Base-by-base conservation (phyloP, 2,329 filamentous ascomycete genomes). In the Penicillium sumatraense region DNA sequence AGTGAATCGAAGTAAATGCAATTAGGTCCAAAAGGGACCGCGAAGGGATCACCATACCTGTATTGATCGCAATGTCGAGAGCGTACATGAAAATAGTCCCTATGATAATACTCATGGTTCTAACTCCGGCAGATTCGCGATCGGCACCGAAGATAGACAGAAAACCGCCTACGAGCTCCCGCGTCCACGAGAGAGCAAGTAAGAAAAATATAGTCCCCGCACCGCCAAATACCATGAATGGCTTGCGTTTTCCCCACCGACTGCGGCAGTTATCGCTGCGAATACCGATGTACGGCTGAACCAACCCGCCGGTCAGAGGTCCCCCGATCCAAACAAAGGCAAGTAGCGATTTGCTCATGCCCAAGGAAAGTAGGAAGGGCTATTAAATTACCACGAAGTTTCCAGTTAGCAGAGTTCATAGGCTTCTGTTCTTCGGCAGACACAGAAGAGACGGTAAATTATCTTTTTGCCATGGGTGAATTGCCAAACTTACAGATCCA, bases 51-150 rank as follows among this genome's bases (percentile, higher is more conserved):
- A 44, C 21, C 56, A 74, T 77, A 89, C 87, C 88, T 53, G 93
- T 95, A 75, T 98, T 98, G 78, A 98, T 95, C 66, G 93, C 87
- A 73, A 98, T 95, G 72, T 98, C 93, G 48, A 98, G 83, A 47
- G 95, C 81, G 74, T 96, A 98, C 66, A 98, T 89, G 77, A 92
- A 89, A 26, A 92, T 70, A 5, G 96, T 91, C 7, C 93, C 93
- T 54, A 91, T 82, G 27, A 91, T 78, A 62, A 96, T 93, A 45
- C 89, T 84, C 38, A 81, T 78, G 3, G 81, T 81, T 67, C 85
- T 87, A 42, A 89, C 87, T 2, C 81, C 84, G 7, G 81, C 65
- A 0, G 88, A 90, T 35, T 86, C 81, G n/a, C 78, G 77, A 51
- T 88, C 83, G 10, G 85, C 88, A 10, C 90, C 89, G 66, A 95